phyloP scores from a whole-genome alignment of 768 basidiomycete genomes.

The Calocybe cyanea region DNA sequence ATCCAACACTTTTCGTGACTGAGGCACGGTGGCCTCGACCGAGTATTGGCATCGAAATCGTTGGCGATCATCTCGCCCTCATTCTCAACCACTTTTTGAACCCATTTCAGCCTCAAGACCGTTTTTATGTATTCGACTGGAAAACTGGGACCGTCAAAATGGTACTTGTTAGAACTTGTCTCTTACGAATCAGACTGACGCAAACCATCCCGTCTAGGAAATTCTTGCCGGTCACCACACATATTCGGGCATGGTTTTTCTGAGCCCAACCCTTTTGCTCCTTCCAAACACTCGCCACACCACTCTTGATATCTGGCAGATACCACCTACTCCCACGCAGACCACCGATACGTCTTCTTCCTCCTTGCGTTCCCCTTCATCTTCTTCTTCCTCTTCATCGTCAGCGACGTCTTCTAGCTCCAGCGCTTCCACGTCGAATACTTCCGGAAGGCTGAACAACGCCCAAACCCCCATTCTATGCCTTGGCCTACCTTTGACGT shows the following conservation, averaged over 20 bases:
- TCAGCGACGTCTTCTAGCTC: no score
- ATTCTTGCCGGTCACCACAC: constrained; percentile 11
- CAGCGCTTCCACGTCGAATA: no score
- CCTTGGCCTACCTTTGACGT: constrained; percentile 4
- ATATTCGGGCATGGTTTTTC: constrained; percentile 22
- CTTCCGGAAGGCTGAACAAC: no score
- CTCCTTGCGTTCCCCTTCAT: background rate
- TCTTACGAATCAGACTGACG: background rate
- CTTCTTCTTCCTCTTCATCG: no score
- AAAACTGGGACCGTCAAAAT: constrained; percentile 13
- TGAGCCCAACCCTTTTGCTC: constrained; percentile 20
- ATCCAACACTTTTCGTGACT: constrained; percentile 23
- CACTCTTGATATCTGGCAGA: constrained; percentile 22
- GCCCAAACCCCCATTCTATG: background rate
- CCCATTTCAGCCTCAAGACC: background rate
- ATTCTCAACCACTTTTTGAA: constrained; percentile 1
- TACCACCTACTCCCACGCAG: constrained; percentile 1
- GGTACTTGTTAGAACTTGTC: constrained; percentile 1
- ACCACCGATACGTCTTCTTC: constrained; percentile 15
- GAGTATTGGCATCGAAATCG: constrained; percentile 16
- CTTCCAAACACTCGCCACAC: constrained; percentile 20
- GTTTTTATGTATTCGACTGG: constrained; percentile 18
- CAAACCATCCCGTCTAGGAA: constrained; percentile 9
- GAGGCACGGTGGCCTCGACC: constrained; percentile 12
- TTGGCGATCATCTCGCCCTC: constrained; percentile 15